phyloP scores from a whole-genome alignment of 2,329 filamentous ascomycete species.

The Rugonectria rugulosa region DNA sequence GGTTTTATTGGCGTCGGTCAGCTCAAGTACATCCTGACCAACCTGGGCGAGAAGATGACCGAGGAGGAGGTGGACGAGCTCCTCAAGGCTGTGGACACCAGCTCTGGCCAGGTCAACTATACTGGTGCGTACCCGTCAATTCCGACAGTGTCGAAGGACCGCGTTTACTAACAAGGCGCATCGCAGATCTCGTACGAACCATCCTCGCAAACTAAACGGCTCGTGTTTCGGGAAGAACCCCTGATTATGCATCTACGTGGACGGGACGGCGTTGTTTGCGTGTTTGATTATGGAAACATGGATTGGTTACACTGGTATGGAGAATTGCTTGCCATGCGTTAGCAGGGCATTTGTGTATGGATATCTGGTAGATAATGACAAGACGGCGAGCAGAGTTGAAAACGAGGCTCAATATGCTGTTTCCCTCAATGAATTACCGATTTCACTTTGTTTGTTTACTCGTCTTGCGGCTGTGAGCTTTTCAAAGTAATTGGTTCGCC shows the following conservation, averaged over 20 bases:
- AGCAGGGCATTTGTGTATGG: slow-evolving; percentile 33
- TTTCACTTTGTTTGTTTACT: slow-evolving; percentile 3
- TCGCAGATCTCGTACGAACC: slow-evolving; percentile 79
- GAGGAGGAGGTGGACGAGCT: slow-evolving; percentile 99
- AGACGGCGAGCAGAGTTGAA: slow-evolving; percentile 29
- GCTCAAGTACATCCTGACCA: slow-evolving; percentile 96
- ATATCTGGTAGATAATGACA: slow-evolving; percentile 39
- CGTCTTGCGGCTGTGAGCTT: too few species aligned
- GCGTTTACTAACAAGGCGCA: not conserved
- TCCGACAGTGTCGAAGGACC: not conserved
- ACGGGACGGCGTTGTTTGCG: slow-evolving; percentile 44
- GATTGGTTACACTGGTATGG: slow-evolving; percentile 36
- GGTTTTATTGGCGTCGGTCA: slow-evolving; percentile 98
- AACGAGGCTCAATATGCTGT: slow-evolving; percentile 29
- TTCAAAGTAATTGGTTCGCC: not conserved
- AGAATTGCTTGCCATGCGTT: slow-evolving; percentile 36
- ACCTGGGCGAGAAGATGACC: slow-evolving; percentile 98
- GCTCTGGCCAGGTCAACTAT: slow-evolving; percentile 97
- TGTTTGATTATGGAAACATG: slow-evolving; percentile 41
- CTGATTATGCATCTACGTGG: slow-evolving; percentile 44
- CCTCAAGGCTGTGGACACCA: slow-evolving; percentile 96
- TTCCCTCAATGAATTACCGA: slow-evolving; percentile 24
- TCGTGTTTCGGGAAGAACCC: slow-evolving; percentile 27
- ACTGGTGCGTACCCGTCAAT: slow-evolving; percentile 72
- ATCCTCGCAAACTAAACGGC: slow-evolving; percentile 79